A percentile compares a stretch with the other conserved stretches of the same genome.
Evolutionary conservation across 257 asterid species (phyloP).

Genomic region (Leptodermis oblonga): DNA sequence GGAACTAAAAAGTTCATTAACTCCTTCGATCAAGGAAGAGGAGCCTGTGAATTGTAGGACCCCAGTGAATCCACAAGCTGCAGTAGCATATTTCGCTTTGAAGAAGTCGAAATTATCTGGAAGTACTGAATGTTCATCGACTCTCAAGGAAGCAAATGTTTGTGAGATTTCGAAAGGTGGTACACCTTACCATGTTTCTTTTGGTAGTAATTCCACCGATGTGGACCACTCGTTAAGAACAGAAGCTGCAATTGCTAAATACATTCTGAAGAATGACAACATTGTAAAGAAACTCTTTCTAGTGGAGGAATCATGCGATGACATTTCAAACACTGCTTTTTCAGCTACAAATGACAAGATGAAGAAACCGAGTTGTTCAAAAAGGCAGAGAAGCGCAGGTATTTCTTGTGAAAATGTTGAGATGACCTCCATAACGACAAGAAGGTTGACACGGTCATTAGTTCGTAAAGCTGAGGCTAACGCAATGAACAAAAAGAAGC

Average conservation of each 20-base stretch:
- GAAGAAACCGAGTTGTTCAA: conserved; percentile 19
- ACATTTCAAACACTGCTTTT: not conserved
- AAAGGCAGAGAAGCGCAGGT: not conserved
- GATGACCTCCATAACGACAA: not conserved
- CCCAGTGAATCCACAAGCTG: conserved; percentile 52
- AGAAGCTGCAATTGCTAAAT: conserved; percentile 22
- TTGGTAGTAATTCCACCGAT: conserved; percentile 12
- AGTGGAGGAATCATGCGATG: conserved; percentile 4
- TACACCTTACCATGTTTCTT: conserved; percentile 24
- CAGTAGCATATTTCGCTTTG: conserved; percentile 72
- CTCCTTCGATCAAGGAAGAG: conserved; percentile 24
- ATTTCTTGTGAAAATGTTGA: not conserved
- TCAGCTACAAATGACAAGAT: conserved; percentile 13
- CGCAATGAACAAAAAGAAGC: conserved; percentile 6
- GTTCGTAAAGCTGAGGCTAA: conserved; percentile 18
- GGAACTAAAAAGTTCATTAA: conserved; percentile 18
- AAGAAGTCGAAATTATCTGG: conserved; percentile 27
- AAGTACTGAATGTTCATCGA: conserved; percentile 1
- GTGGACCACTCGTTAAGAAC: conserved; percentile 15
- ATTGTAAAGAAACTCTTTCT: conserved; percentile 36
- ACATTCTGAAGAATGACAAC: conserved; percentile 22
- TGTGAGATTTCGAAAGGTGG: not conserved
- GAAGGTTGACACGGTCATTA: conserved; percentile 41
- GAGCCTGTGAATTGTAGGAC: conserved; percentile 26
- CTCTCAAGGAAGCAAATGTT: conserved; percentile 4